Conservation (phyloP, 805 yeast species). For the Ogataea nakhonphanomensis region DNA sequence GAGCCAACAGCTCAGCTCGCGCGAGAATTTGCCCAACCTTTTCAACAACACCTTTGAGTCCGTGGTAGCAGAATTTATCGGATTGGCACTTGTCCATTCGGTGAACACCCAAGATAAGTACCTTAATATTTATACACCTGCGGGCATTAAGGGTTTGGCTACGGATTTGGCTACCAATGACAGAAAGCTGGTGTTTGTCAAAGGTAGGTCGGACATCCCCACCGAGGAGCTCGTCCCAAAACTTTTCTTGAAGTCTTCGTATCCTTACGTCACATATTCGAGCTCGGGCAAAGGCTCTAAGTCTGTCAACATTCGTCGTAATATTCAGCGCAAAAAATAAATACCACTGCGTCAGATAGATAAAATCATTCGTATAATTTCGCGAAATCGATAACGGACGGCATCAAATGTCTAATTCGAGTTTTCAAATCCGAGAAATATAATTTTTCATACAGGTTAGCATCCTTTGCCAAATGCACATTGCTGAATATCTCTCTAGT, state of each 20-base stretch:
- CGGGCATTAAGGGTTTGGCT: constrained; percentile 13
- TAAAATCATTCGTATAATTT: too few species aligned
- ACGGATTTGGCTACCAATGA: constrained; percentile 20
- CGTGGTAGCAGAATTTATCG: constrained; percentile 36
- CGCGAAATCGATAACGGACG: background rate
- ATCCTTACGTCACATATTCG: constrained; percentile 42
- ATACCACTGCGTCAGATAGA: background rate
- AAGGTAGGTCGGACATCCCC: constrained; percentile 69
- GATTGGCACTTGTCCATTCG: constrained; percentile 67
- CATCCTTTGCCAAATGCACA: constrained; percentile 4
- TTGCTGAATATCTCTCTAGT: constrained; percentile 62
- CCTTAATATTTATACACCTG: constrained; percentile 59
- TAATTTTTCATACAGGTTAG: background rate
- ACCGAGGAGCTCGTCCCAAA: constrained; percentile 36
- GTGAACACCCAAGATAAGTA: constrained; percentile 38
- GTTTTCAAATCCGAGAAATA: background rate
- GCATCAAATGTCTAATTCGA: background rate
- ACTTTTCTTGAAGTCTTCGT: constrained; percentile 10
- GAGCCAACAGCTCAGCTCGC: background rate
- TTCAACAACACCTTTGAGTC: constrained; percentile 17
- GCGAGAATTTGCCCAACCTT: constrained; percentile 26
- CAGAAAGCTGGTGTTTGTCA: constrained; percentile 40
- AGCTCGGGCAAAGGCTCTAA: constrained; percentile 43
- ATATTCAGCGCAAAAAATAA: constrained; percentile 36
- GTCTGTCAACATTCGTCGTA: constrained; percentile 46